phyloP scores from a whole-genome alignment of 169 alveolate genomes.

The Sarcocystis neurona region DNA sequence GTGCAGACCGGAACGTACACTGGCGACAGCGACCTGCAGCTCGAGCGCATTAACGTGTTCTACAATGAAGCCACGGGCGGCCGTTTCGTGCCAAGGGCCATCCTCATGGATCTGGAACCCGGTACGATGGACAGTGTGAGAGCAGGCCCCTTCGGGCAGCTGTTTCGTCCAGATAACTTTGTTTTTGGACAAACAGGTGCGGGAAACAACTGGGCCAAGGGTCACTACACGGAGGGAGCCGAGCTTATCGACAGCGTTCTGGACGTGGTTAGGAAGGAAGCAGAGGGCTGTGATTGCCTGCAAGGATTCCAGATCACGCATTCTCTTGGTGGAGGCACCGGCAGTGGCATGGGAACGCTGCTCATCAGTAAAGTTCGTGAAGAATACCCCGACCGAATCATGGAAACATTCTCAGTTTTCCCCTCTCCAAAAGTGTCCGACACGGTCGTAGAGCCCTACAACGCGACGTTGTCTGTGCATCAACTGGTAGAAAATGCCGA shows the following conservation, averaged over 20 bases:
- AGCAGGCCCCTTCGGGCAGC: conserved; percentile 98
- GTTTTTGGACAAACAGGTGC: conserved; percentile 99
- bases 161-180: conserved; percentile 98
- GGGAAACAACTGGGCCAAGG: conserved; percentile 99
- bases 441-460: conserved; percentile 99
- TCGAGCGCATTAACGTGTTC: conserved; percentile 95
- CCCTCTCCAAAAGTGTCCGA: conserved; percentile 99
- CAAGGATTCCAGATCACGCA: conserved; percentile 96
- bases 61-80: conserved; percentile 99
- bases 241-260: conserved; percentile 97
- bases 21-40: conserved; percentile 95
- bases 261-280: conserved; percentile 98
- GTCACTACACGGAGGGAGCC: conserved; percentile 99
- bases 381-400: conserved; percentile 97
- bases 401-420: conserved; percentile 98
- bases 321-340: conserved; percentile 99
- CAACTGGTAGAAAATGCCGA: conserved; percentile 97
- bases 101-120: conserved; percentile 98
- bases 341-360: conserved; percentile 98
- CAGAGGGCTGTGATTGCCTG: conserved; percentile 98
- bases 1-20: conserved; percentile 92
- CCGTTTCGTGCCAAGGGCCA: conserved; percentile 98
- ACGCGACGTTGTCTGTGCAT: conserved; percentile 97
- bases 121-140: conserved; percentile 99
- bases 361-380: conserved; percentile 95